Evolutionary conservation across 164 flowering plant genomes (phyloP).

Genomic region (Stephania yunnanensis): DNA sequence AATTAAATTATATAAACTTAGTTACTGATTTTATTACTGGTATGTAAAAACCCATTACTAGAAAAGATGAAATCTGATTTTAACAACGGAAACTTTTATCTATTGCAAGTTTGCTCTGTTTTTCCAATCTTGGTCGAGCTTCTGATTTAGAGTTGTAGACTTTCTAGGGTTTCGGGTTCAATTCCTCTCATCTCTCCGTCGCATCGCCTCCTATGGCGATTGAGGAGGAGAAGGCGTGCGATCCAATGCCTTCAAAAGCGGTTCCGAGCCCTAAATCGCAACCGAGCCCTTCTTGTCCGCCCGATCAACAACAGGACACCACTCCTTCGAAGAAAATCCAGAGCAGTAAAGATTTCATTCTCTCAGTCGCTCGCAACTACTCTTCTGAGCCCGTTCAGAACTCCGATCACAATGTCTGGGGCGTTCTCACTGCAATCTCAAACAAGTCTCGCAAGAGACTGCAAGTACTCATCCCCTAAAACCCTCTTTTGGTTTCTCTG

Average conservation of each 20-base stretch:
- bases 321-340: slow-evolving; percentile 19
- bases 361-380: slow-evolving; percentile 53
- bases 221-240: slow-evolving; percentile 7
- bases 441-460: slow-evolving; percentile 65
- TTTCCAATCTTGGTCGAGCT: too few species aligned
- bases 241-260: slow-evolving; percentile 10
- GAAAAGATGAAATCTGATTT: too few species aligned
- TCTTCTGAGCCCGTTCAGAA: slow-evolving; percentile 63
- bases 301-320: background rate
- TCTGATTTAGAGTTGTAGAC: too few species aligned
- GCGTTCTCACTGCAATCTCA: slow-evolving; percentile 88
- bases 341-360: slow-evolving; percentile 34
- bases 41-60: too few species aligned
- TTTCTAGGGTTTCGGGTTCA: too few species aligned
- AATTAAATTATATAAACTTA: too few species aligned
- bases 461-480: slow-evolving; percentile 42
- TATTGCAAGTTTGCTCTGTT: too few species aligned
- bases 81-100: too few species aligned
- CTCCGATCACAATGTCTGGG: slow-evolving; percentile 77
- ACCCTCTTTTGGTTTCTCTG: background rate
- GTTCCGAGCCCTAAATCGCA: slow-evolving; percentile 18
- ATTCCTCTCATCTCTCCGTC: background rate
- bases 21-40: too few species aligned
- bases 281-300: slow-evolving; percentile 10
- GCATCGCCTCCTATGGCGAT: slow-evolving; percentile 8